Evolutionary conservation across 192 early-diverging fungal species (phyloP).

Genomic region (Entomortierella beljakovae): DNA sequence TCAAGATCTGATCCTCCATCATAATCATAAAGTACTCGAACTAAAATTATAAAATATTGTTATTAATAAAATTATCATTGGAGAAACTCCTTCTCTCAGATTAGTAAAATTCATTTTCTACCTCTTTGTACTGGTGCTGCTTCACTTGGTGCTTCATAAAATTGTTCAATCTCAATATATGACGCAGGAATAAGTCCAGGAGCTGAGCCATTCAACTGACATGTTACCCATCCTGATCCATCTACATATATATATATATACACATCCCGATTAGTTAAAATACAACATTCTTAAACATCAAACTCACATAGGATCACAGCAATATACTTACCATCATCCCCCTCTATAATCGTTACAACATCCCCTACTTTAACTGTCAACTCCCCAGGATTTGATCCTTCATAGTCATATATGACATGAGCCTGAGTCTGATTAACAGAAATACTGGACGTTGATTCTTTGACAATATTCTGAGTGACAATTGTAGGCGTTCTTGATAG

Average conservation of each 20-base stretch:
- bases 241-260: too few relatives aligned
- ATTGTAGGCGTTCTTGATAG: constrained; percentile 9
- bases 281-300: not conserved
- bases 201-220: constrained; percentile 16
- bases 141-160: constrained; percentile 31
- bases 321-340: constrained; percentile 59
- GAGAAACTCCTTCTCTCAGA: not conserved
- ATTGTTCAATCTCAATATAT: constrained; percentile 58
- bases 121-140: constrained; percentile 22
- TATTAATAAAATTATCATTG: not conserved
- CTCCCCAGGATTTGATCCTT: constrained; percentile 63
- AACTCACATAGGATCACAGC: not conserved
- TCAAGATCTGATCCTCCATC: constrained; percentile 63
- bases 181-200: constrained; percentile 63
- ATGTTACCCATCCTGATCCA: constrained; percentile 45
- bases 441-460: constrained; percentile 5
- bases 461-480: too few relatives aligned
- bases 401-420: constrained; percentile 73
- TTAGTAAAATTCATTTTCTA: not conserved
- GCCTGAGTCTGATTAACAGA: constrained; percentile 39
- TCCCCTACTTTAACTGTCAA: constrained; percentile 69
- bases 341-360: constrained; percentile 62
- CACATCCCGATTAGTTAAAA: not conserved
- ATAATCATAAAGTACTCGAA: constrained; percentile 65
- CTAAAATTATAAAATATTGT: constrained; percentile 15